Evolutionary conservation across 768 basidiomycete genomes (phyloP).

Genomic region (Mycena rebaudengoi): DNA sequence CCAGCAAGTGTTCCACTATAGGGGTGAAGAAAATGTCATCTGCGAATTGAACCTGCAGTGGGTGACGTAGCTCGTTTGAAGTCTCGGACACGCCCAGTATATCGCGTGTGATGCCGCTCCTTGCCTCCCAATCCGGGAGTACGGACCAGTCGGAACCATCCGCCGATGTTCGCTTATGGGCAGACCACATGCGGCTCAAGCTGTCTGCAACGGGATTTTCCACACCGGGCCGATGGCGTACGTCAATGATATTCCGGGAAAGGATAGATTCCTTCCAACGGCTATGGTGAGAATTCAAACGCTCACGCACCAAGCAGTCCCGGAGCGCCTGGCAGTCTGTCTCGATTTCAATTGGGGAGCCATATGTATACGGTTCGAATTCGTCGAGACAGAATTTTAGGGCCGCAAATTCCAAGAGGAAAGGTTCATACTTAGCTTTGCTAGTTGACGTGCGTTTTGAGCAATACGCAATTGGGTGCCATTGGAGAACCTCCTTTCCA

Average conservation of each 20-base stretch:
- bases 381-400: conserved; percentile 24
- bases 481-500: conserved; percentile 18
- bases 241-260: conserved; percentile 28
- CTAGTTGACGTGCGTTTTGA: conserved; percentile 44
- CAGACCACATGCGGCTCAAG: conserved; percentile 30
- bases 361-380: conserved; percentile 32
- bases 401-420: conserved; percentile 43
- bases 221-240: conserved; percentile 31
- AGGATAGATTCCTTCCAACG: conserved; percentile 41
- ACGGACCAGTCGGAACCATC: conserved; percentile 33
- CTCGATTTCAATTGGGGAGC: conserved; percentile 33
- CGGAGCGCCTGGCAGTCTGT: conserved; percentile 29
- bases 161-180: not conserved
- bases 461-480: conserved; percentile 43
- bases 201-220: conserved; percentile 34
- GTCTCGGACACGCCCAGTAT: no score
- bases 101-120: conserved; percentile 19
- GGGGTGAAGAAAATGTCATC: conserved; percentile 22
- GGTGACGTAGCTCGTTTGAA: no score
- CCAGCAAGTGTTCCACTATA: conserved; percentile 11
- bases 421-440: conserved; percentile 43
- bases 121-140: conserved; percentile 36
- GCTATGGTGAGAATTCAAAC: conserved; percentile 30
- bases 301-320: conserved; percentile 31
- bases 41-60: conserved; percentile 18